A percentile compares a stretch with the other conserved stretches of the same genome.
Conservation (phyloP, 2,329 filamentous ascomycete genomes). For the Pseudogymnoascus sp. region DNA sequence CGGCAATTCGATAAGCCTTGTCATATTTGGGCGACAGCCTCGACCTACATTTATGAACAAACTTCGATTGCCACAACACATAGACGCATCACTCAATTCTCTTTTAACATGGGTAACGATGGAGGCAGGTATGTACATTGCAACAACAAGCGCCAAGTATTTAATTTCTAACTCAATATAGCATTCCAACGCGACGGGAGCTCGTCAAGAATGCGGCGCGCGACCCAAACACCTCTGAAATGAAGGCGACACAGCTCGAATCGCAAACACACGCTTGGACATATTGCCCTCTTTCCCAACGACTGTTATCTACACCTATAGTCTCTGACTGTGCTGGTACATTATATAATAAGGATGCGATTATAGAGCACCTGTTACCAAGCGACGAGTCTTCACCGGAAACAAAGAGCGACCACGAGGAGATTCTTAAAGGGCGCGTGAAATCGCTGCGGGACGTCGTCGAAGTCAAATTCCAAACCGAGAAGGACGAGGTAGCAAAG, state of each 20-base stretch:
- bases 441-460: slow-evolving; percentile 80
- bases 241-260: slow-evolving; percentile 83
- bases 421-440: slow-evolving; percentile 55
- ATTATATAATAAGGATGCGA: slow-evolving; percentile 90
- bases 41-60: neutral
- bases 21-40: slow-evolving; percentile 3
- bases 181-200: slow-evolving; percentile 90
- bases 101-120: slow-evolving; percentile 78
- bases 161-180: slow-evolving; percentile 24
- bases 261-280: slow-evolving; percentile 81
- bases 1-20: slow-evolving; percentile 3
- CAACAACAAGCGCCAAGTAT: slow-evolving; percentile 9
- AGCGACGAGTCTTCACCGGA: slow-evolving; percentile 43
- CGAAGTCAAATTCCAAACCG: slow-evolving; percentile 65
- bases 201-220: slow-evolving; percentile 91
- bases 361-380: slow-evolving; percentile 62
- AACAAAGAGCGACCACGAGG: slow-evolving; percentile 48
- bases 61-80: neutral
- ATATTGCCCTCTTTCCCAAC: slow-evolving; percentile 78
- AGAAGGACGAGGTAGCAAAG: slow-evolving; percentile 35
- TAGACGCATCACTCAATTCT: neutral
- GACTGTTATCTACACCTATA: slow-evolving; percentile 56
- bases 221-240: slow-evolving; percentile 70
- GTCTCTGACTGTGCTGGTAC: slow-evolving; percentile 80
- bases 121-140: slow-evolving; percentile 58